Conservation (phyloP, 2,329 filamentous ascomycete genomes). For the Balansia obtecta region DNA sequence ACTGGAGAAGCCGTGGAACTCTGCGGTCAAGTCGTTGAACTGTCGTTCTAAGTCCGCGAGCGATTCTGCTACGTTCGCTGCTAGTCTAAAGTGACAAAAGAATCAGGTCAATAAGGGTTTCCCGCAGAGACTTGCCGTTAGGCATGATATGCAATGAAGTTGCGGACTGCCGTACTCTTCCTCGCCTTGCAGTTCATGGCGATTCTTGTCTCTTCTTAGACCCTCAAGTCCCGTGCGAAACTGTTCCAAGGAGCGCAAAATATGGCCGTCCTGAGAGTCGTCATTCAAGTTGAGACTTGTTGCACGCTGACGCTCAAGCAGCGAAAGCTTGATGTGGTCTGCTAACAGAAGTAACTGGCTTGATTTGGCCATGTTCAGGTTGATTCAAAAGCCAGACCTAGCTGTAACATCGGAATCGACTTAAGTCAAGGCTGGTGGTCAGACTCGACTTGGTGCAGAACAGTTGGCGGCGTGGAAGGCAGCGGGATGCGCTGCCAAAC, state of each 20-base stretch:
- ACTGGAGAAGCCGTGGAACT: conserved; percentile 60
- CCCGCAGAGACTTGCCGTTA: conserved; percentile 2
- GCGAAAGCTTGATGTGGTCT: conserved; percentile 92
- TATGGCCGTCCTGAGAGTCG: conserved; percentile 76
- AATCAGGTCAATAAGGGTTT: conserved; percentile 1
- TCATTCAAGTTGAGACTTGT: conserved; percentile 67
- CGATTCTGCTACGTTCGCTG: conserved; percentile 45
- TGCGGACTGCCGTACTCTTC: conserved; percentile 34
- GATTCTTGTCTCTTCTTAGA: conserved; percentile 50
- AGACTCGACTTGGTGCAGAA: neutral
- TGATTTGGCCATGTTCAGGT: conserved; percentile 30
- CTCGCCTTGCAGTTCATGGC: conserved; percentile 51
- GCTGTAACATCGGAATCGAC: neutral
- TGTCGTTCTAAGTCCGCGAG: conserved; percentile 59
- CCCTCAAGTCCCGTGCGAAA: conserved; percentile 67
- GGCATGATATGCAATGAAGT: neutral
- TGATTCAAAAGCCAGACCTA: neutral
- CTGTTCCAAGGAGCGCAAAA: conserved; percentile 77
- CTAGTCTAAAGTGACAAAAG: conserved; percentile 24
- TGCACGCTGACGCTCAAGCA: conserved; percentile 83
- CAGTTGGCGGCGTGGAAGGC: no score
- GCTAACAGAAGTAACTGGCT: conserved; percentile 84
- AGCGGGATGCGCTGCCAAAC: no score
- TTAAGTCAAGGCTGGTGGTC: neutral
- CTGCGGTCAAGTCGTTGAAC: conserved; percentile 61